Conservation (phyloP, 148 eudicot genomes). For the Vaccinium myrtillus region DNA sequence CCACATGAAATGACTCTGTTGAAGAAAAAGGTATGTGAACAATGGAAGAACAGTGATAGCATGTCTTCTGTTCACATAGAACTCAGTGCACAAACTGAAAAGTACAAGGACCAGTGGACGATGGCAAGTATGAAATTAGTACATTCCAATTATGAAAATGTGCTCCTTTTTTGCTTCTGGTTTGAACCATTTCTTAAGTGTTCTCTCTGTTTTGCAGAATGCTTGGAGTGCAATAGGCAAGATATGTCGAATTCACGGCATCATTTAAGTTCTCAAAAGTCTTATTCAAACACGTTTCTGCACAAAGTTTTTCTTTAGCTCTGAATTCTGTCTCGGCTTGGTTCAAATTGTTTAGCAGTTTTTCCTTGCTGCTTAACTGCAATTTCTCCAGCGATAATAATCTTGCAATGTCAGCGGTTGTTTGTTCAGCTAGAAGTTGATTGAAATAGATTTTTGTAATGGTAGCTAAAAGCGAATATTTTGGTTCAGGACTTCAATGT, state of each 20-base stretch:
- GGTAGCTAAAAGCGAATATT: neutral
- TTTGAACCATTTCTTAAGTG: neutral
- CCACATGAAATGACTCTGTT: neutral
- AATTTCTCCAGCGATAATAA: neutral
- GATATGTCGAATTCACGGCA: neutral
- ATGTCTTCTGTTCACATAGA: too few species aligned
- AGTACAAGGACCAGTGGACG: neutral
- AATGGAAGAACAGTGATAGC: too few species aligned
- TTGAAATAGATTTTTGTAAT: neutral
- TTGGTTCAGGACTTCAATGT: neutral
- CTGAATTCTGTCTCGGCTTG: neutral
- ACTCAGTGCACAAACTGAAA: neutral
- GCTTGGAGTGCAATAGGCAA: neutral
- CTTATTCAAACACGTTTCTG: neutral
- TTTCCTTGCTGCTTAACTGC: neutral
- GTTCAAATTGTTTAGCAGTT: neutral
- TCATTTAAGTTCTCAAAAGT: neutral
- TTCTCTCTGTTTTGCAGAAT: too few species aligned
- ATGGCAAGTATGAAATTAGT: neutral
- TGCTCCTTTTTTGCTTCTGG: neutral
- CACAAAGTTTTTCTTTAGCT: neutral
- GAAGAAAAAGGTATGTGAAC: neutral
- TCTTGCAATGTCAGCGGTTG: neutral
- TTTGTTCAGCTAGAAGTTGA: neutral
- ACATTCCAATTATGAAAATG: neutral